Base-by-base conservation (phyloP, 2,329 filamentous ascomycete genomes). In the Aspergillus calidoustus region DNA sequence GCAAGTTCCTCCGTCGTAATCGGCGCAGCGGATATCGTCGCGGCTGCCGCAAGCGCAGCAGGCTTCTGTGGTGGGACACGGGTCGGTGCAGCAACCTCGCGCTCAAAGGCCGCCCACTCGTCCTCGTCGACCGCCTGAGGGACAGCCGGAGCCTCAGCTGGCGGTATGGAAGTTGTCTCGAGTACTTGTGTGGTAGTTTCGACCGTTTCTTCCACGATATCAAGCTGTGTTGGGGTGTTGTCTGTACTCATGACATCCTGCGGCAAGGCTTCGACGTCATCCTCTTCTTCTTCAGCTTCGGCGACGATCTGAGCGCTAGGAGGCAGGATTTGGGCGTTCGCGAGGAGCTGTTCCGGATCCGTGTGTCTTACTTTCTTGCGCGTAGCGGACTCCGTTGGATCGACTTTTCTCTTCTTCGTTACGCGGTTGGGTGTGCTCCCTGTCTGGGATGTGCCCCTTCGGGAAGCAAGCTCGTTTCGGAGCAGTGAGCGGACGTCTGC, bases 21-120 rank as follows among this genome's bases (percentile, higher is more conserved):
- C 3, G 89, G 89, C 0, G 89, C 87, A 0, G 89, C 90, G 1
- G 85, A 88, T 65, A 92, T 91, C 3, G 87, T 86, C 7, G 86
- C 87, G 61, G 84, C 69, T 1, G 76, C 70, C 5, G 72, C 63
- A 54, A 77, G 59, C 4, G 74, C 73, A 44, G 73, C 69, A 23
- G 72, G 71, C 23, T 69, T 65, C 48, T 76, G 70, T 17, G 68
- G 70, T n/a, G 68, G 70, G 48, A 65, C 64, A 59, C 75, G 75
- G 8, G 77, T 76, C 54, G 78, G 75, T 46, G 74, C 79, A 7
- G 87, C 89, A 59, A 96, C 88, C 57, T 96, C 91, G 3, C 91
- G 90, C 74, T 97, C 90, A 72, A 96, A 96, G 8, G 91, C 91
- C 2, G 91, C 90, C 91, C 91, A 95, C 76, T 95, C 91, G 57